These are phyloP conservation scores for Candida nitratophila DNA, from an alignment of 805 yeast species.

Conservation along the genomic window DNA sequence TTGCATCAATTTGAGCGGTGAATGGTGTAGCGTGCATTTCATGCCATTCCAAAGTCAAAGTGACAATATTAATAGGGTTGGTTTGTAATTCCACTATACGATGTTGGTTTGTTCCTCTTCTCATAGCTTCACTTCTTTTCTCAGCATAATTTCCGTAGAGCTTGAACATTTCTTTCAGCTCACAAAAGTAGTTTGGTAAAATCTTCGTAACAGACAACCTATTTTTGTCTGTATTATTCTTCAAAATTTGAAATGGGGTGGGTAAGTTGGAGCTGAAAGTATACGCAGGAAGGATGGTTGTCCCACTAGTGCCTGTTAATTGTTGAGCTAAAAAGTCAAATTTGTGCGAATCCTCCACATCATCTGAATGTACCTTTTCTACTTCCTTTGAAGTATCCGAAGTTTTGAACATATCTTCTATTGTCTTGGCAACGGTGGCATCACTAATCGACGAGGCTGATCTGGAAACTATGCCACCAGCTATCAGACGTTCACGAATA, in stretches of 20 bases:
- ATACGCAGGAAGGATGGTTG: conserved; percentile 11
- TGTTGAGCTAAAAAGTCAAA: conserved; percentile 2
- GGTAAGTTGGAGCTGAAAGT: conserved; percentile 9
- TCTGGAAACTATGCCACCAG: too few relatives aligned
- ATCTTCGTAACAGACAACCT: conserved; percentile 56
- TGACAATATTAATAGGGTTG: conserved; percentile 27
- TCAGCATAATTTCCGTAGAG: conserved; percentile 31
- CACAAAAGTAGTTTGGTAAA: conserved; percentile 62
- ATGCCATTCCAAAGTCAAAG: too few relatives aligned
- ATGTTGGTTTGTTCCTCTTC: conserved; percentile 43
- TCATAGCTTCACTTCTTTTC: conserved; percentile 33
- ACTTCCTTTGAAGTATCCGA: neutral
- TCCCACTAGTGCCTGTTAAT: neutral
- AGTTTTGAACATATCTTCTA: too few relatives aligned
- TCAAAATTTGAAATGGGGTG: conserved; percentile 15
- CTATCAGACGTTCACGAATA: too few relatives aligned
- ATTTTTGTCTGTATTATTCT: conserved; percentile 2
- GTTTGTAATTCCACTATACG: conserved; percentile 35
- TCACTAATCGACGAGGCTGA: too few relatives aligned
- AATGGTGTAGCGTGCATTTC: too few relatives aligned
- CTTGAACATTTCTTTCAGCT: conserved; percentile 46
- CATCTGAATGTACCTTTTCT: neutral
- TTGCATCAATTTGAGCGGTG: too few relatives aligned
- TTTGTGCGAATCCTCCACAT: neutral
- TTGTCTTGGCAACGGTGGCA: too few relatives aligned